Evolutionary conservation across 208 protist species (phyloP).

Genomic region (Acanthamoeba divionensis): DNA sequence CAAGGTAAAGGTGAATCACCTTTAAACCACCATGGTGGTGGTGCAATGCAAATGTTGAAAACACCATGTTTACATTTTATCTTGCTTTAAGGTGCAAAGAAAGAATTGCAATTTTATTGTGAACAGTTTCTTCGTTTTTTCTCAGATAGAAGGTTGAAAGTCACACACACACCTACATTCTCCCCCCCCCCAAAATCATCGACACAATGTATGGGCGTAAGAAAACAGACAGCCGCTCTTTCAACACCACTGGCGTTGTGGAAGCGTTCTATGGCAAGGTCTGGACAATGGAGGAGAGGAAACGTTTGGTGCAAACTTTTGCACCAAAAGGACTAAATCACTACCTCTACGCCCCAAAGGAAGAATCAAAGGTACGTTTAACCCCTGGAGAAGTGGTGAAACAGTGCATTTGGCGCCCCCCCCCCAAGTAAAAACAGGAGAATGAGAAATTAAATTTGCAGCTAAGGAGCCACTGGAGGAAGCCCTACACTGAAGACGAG

Average conservation of each 20-base stretch:
- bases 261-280: conserved; percentile 16
- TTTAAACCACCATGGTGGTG: too few relatives aligned
- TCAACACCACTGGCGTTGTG: neutral
- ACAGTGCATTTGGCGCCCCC: neutral
- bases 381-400: neutral
- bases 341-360: conserved; percentile 20
- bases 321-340: neutral
- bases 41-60: too few relatives aligned
- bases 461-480: neutral
- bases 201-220: too few relatives aligned
- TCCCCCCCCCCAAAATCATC: too few relatives aligned
- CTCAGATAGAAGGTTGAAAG: too few relatives aligned
- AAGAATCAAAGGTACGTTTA: neutral
- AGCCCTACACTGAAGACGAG: conserved; percentile 9
- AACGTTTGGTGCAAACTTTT: neutral
- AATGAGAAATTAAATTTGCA: neutral
- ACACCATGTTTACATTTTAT: too few relatives aligned
- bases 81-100: too few relatives aligned
- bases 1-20: too few relatives aligned
- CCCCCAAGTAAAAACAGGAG: too few relatives aligned
- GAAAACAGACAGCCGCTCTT: neutral
- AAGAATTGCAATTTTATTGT: too few relatives aligned
- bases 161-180: too few relatives aligned
- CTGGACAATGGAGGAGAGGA: neutral
- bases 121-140: too few relatives aligned